Conservation (phyloP, 73 alveolate genomes). For the Uronychia binucleata region DNA sequence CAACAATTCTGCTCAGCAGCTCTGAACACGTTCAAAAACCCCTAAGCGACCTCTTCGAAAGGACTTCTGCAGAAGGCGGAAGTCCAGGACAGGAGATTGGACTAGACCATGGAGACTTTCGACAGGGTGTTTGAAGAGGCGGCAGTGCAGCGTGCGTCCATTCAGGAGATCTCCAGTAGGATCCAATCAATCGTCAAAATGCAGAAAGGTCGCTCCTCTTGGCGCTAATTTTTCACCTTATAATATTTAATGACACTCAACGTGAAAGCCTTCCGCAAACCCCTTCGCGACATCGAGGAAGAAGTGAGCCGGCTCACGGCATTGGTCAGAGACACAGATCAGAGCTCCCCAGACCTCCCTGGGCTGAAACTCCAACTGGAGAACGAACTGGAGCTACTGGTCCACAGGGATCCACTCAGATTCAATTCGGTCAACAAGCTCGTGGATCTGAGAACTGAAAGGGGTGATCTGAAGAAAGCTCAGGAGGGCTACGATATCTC, state of each 20-base stretch:
- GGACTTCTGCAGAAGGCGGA: neutral
- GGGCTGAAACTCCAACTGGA: no score
- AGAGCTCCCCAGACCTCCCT: no score
- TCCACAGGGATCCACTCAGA: neutral
- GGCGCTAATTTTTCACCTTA: neutral
- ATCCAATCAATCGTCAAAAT: neutral
- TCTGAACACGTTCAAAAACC: no score
- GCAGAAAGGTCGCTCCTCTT: neutral
- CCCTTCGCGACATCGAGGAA: neutral
- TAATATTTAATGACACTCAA: neutral
- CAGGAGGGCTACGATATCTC: neutral
- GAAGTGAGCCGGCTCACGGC: neutral
- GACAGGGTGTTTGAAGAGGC: neutral
- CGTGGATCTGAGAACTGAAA: neutral
- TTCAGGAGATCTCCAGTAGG: neutral
- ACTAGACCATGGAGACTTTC: neutral
- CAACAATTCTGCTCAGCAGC: no score
- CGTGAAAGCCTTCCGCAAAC: neutral
- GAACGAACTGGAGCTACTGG: neutral
- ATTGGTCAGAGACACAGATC: no score
- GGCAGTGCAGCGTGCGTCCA: neutral
- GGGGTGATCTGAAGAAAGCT: neutral
- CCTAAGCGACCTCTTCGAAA: no score
- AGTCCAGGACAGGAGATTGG: neutral
- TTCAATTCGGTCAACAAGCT: neutral